Evolutionary conservation across 2,329 filamentous ascomycete genomes (phyloP), one percentile per base, ranked within the genome.

Genomic region (Cyphellophora europaea): DNA sequence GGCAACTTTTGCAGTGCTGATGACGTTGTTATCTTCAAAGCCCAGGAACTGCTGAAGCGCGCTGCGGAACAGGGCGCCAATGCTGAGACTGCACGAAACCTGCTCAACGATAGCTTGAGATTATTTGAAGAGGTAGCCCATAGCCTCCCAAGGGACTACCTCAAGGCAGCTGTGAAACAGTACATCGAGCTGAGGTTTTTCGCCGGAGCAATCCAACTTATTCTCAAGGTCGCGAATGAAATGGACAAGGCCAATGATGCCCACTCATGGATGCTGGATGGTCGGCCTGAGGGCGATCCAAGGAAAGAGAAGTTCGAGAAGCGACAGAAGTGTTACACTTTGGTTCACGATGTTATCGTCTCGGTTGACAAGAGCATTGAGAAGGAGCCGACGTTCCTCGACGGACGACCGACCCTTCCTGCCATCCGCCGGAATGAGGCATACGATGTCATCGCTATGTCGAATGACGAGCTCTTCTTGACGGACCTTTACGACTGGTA

Each of bases 401-500:
- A 95, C 50, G 88, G 88, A 12, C 77, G 82, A 46, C 72, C 75
- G 33, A 88, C 86, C 0, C 59, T 85, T 10, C 74, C 83, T 13
- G 77, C 79, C 2, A 88, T 79, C 30, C 86, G 91, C 57, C 75
- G 83, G 45, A 74, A 77, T 32, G 89, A 98, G 62, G 89, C 91
- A 0, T 94, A 96, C 59, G 75, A 79, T 29, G 83, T 95, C 2
- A 87, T 98, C 49, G 85, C 93, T 53, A 74, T 73, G 39, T 93
- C 89, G 0, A 74, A 80, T 11, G 91, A 98, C 48, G 85, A 95
- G 52, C 83, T 95, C 4, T 98, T 98, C 65, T 82, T 96, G 56
- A 93, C 85, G 42, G 86, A 85, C 50, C 70, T 98, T n/a, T 98
- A 95, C 55, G 88, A 95, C 52, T 98, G 91, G 89, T 98, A 98